phyloP scores from a whole-genome alignment of 495 filamentous ascomycete species.

The Penicillium coprophilum region DNA sequence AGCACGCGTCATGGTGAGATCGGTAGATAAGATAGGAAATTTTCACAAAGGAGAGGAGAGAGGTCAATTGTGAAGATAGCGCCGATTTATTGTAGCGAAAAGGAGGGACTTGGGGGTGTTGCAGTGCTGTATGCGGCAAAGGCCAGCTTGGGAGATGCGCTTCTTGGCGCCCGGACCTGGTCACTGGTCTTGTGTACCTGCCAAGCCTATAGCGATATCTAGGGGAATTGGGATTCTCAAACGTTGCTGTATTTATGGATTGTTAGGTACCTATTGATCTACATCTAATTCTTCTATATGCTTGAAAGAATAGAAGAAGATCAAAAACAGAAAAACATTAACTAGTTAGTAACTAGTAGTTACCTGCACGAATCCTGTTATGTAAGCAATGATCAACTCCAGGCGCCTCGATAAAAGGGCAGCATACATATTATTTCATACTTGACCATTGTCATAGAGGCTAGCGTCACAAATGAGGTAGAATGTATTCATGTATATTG shows the following conservation, averaged over 20 bases:
- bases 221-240: background rate
- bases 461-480: background rate
- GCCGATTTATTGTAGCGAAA: slow-evolving; percentile 1
- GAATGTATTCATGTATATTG: background rate
- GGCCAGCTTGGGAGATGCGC: slow-evolving; percentile 14
- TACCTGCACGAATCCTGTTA: background rate
- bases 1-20: slow-evolving; percentile 78
- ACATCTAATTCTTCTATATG: background rate
- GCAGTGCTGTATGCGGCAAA: slow-evolving; percentile 11
- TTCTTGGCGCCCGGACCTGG: slow-evolving; percentile 14
- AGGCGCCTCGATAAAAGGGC: background rate
- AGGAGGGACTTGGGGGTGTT: slow-evolving; percentile 10
- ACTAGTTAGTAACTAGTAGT: too few relatives aligned
- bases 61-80: slow-evolving; percentile 6
- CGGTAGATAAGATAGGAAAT: slow-evolving; percentile 1
- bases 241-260: background rate
- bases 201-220: background rate
- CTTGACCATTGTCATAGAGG: background rate
- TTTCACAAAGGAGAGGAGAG: slow-evolving; percentile 13
- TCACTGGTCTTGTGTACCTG: slow-evolving; percentile 4
- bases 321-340: background rate
- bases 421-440: background rate
- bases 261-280: background rate
- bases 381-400: background rate
- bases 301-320: background rate